These are phyloP conservation scores for Zygotorulaspora sp. DNA, from an alignment of 805 yeast genomes.

Conservation along the genomic window DNA sequence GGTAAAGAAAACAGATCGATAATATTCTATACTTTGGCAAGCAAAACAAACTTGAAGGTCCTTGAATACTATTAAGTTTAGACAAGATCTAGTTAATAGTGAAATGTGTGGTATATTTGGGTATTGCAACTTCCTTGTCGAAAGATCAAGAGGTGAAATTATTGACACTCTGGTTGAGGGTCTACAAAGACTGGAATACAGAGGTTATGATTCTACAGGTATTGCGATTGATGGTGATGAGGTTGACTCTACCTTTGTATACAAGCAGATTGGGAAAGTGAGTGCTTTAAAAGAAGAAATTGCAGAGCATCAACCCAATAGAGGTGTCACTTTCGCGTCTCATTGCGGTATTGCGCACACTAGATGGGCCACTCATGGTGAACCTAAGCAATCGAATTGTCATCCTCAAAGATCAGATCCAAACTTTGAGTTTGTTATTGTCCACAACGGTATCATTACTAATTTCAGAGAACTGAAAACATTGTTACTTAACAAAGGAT, in stretches of 20 bases:
- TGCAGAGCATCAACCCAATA: slow-evolving; percentile 46
- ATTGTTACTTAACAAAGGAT: slow-evolving; percentile 74
- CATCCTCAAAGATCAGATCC: slow-evolving; percentile 95
- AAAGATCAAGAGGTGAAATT: slow-evolving; percentile 87
- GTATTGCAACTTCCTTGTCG: slow-evolving; percentile 91
- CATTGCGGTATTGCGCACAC: slow-evolving; percentile 98
- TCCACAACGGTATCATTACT: slow-evolving; percentile 97
- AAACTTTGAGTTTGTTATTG: slow-evolving; percentile 78
- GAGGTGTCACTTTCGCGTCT: slow-evolving; percentile 62
- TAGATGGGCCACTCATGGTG: slow-evolving; percentile 99
- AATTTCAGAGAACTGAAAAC: slow-evolving; percentile 89
- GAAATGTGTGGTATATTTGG: slow-evolving; percentile 91
- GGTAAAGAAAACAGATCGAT: too few relatives aligned
- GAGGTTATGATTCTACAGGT: slow-evolving; percentile 98
- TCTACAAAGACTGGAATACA: slow-evolving; percentile 81
- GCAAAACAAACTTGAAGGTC: too few relatives aligned
- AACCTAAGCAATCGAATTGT: slow-evolving; percentile 78
- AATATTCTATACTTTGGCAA: too few relatives aligned
- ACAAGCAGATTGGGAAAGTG: slow-evolving; percentile 90
- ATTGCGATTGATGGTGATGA: slow-evolving; percentile 89
- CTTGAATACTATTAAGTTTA: too few relatives aligned
- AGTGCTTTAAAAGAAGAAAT: slow-evolving; percentile 68
- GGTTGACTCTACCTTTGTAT: slow-evolving; percentile 62
- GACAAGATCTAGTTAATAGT: too few relatives aligned
- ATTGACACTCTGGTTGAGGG: slow-evolving; percentile 86